phyloP scores from a whole-genome alignment of 768 basidiomycete species.

The Amylocystis lapponica region DNA sequence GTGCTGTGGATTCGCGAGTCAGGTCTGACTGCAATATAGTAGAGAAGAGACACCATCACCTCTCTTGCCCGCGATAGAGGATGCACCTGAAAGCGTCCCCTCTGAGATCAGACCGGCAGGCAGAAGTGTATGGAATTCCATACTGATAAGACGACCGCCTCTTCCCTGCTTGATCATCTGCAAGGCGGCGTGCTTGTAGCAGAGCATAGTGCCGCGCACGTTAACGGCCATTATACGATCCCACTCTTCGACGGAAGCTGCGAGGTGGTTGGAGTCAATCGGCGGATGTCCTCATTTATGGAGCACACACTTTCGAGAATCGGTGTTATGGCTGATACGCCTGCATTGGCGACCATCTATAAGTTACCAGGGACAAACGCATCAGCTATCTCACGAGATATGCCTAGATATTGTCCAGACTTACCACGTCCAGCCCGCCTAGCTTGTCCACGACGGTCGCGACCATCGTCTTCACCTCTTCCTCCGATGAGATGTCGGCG shows the following conservation, averaged over 20 bases:
- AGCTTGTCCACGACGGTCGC: conserved; percentile 10
- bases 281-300: no score
- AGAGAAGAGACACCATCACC: conserved; percentile 15
- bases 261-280: background rate
- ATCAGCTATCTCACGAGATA: background rate
- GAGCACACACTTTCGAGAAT: conserved; percentile 1
- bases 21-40: no score
- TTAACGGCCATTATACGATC: conserved; percentile 29
- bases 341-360: conserved; percentile 9
- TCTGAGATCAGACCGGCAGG: background rate
- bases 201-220: conserved; percentile 33
- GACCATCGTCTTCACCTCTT: conserved; percentile 20
- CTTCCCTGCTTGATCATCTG: conserved; percentile 39
- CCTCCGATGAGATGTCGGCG: conserved; percentile 19
- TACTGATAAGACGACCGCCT: conserved; percentile 38
- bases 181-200: conserved; percentile 37
- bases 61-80: conserved; percentile 26
- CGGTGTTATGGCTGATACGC: background rate
- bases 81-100: conserved; percentile 12
- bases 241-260: background rate
- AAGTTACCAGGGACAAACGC: background rate
- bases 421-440: conserved; percentile 11
- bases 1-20: no score
- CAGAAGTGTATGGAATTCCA: background rate
- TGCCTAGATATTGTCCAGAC: background rate